Conservation (phyloP, 306 rosid species). For the Crataegus laevigata region DNA sequence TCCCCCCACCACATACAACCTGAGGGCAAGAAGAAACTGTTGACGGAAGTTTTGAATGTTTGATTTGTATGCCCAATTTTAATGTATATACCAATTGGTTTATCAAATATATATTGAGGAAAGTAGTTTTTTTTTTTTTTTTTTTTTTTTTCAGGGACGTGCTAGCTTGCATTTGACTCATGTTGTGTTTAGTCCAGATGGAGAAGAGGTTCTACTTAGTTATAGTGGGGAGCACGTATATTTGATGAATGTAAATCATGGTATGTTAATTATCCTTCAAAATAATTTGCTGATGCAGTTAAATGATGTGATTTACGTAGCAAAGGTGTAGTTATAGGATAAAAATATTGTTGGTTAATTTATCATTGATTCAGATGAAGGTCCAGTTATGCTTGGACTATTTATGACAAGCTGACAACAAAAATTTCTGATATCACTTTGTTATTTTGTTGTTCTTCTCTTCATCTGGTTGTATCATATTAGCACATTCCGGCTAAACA, state of each 20-base stretch:
- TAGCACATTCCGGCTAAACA: not conserved
- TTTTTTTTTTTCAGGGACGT: constrained; percentile 48
- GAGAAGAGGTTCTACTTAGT: constrained; percentile 94
- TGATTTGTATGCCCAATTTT: not conserved
- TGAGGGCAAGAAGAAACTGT: not conserved
- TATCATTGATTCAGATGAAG: constrained; percentile 15
- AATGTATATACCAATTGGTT: not conserved
- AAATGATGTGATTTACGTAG: constrained; percentile 3
- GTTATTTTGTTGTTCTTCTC: constrained; percentile 14
- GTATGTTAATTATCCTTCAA: constrained; percentile 31
- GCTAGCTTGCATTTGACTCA: constrained; percentile 85
- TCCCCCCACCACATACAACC: not conserved
- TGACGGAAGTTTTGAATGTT: not conserved
- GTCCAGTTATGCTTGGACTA: constrained; percentile 4
- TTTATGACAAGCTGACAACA: not conserved
- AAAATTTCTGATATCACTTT: not conserved
- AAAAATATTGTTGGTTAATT: constrained; percentile 8
- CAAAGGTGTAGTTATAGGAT: not conserved
- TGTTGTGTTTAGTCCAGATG: constrained; percentile 89
- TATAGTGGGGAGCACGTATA: constrained; percentile 97
- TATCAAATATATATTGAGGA: not conserved
- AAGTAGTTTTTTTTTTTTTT: not conserved
- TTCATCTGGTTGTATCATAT: not conserved
- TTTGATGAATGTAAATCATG: constrained; percentile 75
- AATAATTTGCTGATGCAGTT: constrained; percentile 2